Percentiles rank a stretch among this genome's conserved stretches.
Conservation (phyloP, 2,329 filamentous ascomycete species). For the Penicillium psychrosexuale region DNA sequence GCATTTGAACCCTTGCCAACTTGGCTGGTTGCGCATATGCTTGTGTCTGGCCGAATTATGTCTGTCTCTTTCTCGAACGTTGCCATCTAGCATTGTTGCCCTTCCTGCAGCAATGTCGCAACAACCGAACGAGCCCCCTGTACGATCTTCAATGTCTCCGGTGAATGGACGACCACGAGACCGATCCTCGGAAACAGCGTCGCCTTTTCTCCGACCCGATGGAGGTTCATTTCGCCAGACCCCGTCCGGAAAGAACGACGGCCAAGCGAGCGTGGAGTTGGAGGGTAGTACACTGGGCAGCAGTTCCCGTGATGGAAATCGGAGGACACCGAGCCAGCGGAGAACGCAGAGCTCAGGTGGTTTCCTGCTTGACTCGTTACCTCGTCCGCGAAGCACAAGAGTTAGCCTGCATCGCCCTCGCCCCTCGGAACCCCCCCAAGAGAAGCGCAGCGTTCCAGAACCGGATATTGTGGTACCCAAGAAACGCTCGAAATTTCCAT, state of each 20-base stretch:
- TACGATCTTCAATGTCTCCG: constrained; percentile 14
- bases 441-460: constrained; percentile 43
- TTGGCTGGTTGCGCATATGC: constrained; percentile 20
- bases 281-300: constrained; percentile 38
- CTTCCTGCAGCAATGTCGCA: constrained; percentile 23
- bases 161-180: constrained; percentile 12
- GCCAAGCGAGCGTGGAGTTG: constrained; percentile 31
- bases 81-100: constrained; percentile 21
- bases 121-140: constrained; percentile 17
- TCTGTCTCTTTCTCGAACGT: constrained; percentile 20
- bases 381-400: constrained; percentile 28
- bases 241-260: constrained; percentile 27
- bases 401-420: constrained; percentile 24
- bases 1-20: not conserved
- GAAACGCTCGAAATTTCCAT: constrained; percentile 36
- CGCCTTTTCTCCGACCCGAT: constrained; percentile 14
- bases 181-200: not conserved
- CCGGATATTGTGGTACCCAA: constrained; percentile 33
- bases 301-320: constrained; percentile 36
- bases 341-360: constrained; percentile 38
- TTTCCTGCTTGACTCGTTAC: constrained; percentile 46
- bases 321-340: constrained; percentile 23
- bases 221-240: constrained; percentile 17
- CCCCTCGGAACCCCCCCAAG: constrained; percentile 30
- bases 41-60: constrained; percentile 15